Conservation (phyloP, 2,329 filamentous ascomycete species). For the Zopfia rhizophila region DNA sequence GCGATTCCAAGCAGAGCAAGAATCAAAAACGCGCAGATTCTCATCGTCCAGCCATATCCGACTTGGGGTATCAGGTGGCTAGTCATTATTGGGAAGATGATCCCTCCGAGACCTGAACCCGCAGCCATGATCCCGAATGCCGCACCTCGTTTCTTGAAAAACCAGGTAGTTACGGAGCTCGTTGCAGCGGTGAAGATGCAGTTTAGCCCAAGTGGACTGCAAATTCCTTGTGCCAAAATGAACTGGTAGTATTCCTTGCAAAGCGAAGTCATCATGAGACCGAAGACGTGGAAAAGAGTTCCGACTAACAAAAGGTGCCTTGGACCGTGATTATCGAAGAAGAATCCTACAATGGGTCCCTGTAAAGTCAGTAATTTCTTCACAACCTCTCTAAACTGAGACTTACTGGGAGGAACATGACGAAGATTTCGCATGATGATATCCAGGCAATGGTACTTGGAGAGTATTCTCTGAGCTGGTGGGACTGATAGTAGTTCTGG, state of each 20-base stretch:
- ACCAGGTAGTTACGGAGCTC: conserved; percentile 46
- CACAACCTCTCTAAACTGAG: neutral
- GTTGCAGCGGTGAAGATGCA: conserved; percentile 58
- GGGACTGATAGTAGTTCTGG: conserved; percentile 57
- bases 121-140: conserved; percentile 57
- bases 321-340: conserved; percentile 73
- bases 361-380: conserved; percentile 31
- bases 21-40: conserved; percentile 64
- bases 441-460: conserved; percentile 59
- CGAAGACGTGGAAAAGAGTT: conserved; percentile 65
- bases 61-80: conserved; percentile 52
- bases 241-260: conserved; percentile 63
- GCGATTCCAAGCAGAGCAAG: conserved; percentile 67
- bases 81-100: conserved; percentile 41
- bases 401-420: conserved; percentile 62
- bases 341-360: conserved; percentile 70
- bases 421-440: conserved; percentile 54
- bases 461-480: conserved; percentile 53
- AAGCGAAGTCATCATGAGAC: conserved; percentile 68
- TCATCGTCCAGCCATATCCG: conserved; percentile 65
- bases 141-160: conserved; percentile 65
- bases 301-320: conserved; percentile 64
- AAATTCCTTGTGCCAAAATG: conserved; percentile 62
- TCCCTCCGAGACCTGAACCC: conserved; percentile 56
- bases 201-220: conserved; percentile 58